Conservation (phyloP, 2,329 filamentous ascomycete genomes). For the Aureobasidium sp. region DNA sequence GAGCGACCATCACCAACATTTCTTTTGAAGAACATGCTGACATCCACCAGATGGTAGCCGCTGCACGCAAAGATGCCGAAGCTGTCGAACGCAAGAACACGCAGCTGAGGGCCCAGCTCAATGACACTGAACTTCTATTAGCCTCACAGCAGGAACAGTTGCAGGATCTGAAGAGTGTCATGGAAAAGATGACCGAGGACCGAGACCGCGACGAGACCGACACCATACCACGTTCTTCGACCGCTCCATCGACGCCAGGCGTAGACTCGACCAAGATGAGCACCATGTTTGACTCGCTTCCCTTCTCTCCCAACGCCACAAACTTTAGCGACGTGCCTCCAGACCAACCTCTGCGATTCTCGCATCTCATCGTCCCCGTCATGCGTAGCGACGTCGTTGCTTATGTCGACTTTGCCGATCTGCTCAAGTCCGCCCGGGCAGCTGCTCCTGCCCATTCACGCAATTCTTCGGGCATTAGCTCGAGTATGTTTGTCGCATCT, state of each 20-base stretch:
- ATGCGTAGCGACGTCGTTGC: constrained; percentile 73
- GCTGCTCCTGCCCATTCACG: constrained; percentile 54
- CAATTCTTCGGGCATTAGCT: constrained; percentile 56
- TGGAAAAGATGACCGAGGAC: constrained; percentile 77
- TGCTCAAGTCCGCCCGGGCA: constrained; percentile 60
- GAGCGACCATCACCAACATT: constrained; percentile 20
- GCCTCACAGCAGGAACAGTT: constrained; percentile 90
- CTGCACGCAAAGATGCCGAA: constrained; percentile 78
- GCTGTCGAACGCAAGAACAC: constrained; percentile 72
- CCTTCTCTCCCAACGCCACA: constrained; percentile 44
- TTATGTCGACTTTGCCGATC: constrained; percentile 76
- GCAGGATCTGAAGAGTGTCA: constrained; percentile 79
- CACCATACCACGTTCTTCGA: constrained; percentile 51
- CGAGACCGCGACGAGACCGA: constrained; percentile 64
- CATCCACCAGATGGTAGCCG: constrained; percentile 69
- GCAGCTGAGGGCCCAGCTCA: constrained; percentile 75
- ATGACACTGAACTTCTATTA: constrained; percentile 78
- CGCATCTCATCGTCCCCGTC: constrained; percentile 74
- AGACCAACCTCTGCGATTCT: constrained; percentile 64
- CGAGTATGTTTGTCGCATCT: constrained; percentile 27
- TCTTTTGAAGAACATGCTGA: constrained; percentile 18
- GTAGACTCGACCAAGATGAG: constrained; percentile 49
- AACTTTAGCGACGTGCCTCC: constrained; percentile 49
- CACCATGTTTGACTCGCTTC: constrained; percentile 55
- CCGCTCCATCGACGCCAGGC: constrained; percentile 73